These are phyloP conservation scores for Mycena sp. DNA, from an alignment of 1,284 basidiomycete species.

Conservation along the genomic window DNA sequence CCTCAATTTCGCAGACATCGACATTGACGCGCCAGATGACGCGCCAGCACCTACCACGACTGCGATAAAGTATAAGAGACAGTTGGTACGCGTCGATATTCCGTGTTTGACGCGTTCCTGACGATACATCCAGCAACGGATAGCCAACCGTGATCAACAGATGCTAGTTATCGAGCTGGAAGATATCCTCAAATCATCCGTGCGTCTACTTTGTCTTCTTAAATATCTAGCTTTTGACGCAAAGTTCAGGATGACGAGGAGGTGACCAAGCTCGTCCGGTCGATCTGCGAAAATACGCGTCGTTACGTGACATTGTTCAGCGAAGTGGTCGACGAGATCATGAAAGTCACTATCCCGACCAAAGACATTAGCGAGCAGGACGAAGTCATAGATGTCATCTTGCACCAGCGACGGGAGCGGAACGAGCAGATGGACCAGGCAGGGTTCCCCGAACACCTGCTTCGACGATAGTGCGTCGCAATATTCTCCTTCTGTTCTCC, in stretches of 20 bases:
- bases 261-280: slow-evolving; percentile 67
- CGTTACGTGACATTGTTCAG: slow-evolving; percentile 93
- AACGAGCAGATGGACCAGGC: slow-evolving; percentile 83
- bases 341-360: slow-evolving; percentile 79
- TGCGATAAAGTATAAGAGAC: slow-evolving; percentile 86
- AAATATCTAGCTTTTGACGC: slow-evolving; percentile 11
- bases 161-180: slow-evolving; percentile 86
- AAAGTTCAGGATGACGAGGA: slow-evolving; percentile 73
- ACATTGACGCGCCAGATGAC: slow-evolving; percentile 66
- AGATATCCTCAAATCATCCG: slow-evolving; percentile 74
- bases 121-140: slow-evolving; percentile 74
- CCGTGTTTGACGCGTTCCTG: slow-evolving; percentile 41
- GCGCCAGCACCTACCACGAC: slow-evolving; percentile 51
- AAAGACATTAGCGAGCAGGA: slow-evolving; percentile 90
- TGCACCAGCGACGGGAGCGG: slow-evolving; percentile 91
- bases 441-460: slow-evolving; percentile 89
- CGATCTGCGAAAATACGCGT: slow-evolving; percentile 87
- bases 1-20: slow-evolving; percentile 75
- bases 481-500: background rate
- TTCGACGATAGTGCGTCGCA: slow-evolving; percentile 90
- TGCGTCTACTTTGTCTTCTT: slow-evolving; percentile 21
- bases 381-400: slow-evolving; percentile 94
- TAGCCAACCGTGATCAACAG: slow-evolving; percentile 93
- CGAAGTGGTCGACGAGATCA: slow-evolving; percentile 88
- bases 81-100: slow-evolving; percentile 70